Conservation (phyloP, 805 yeast genomes). For the Barnettozyma wickerhamii region DNA sequence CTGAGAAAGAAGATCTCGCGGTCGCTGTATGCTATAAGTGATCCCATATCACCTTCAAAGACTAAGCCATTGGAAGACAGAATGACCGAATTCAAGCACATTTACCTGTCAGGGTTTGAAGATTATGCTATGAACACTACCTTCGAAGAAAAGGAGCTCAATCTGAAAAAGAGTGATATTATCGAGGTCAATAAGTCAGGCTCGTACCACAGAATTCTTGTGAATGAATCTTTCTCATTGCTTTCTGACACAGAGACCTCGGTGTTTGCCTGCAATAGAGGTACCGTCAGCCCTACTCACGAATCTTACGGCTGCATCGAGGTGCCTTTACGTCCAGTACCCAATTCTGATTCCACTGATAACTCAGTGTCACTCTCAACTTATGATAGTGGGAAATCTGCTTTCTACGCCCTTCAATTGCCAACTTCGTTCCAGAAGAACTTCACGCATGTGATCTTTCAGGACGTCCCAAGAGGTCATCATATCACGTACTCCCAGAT, state of each 20-base stretch:
- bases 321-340: slow-evolving; percentile 2
- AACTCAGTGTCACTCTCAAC: slow-evolving; percentile 35
- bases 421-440: slow-evolving; percentile 33
- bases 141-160: not conserved
- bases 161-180: not conserved
- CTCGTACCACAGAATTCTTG: not conserved
- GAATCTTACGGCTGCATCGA: slow-evolving; percentile 5
- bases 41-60: slow-evolving; percentile 39
- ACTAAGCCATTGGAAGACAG: slow-evolving; percentile 52
- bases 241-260: not conserved
- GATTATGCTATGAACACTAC: slow-evolving; percentile 29
- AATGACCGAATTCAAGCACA: slow-evolving; percentile 49
- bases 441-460: slow-evolving; percentile 32
- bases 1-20: slow-evolving; percentile 59
- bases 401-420: slow-evolving; percentile 46
- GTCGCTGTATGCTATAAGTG: slow-evolving; percentile 56
- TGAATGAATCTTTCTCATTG: slow-evolving; percentile 4
- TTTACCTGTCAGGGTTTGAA: slow-evolving; percentile 56
- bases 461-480: not conserved
- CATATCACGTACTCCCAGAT: too few relatives aligned
- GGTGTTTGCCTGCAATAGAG: slow-evolving; percentile 27
- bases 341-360: slow-evolving; percentile 1
- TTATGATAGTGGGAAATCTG: slow-evolving; percentile 41
- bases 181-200: not conserved
- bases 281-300: slow-evolving; percentile 44